phyloP scores from a whole-genome alignment of 2,329 filamentous ascomycete species.

The Decorospora gaudefroyi region DNA sequence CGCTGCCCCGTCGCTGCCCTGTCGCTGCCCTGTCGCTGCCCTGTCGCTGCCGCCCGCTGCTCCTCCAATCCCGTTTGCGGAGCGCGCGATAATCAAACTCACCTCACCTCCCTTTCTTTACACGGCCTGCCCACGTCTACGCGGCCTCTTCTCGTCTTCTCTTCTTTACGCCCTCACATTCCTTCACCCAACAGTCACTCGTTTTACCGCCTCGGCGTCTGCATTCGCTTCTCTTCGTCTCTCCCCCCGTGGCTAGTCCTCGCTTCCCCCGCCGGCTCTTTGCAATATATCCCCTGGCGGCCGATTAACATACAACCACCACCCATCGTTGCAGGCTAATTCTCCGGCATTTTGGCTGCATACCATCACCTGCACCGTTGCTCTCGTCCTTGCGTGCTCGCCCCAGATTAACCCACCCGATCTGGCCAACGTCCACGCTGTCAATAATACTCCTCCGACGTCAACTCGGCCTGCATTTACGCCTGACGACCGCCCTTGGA shows the following conservation, averaged over 20 bases:
- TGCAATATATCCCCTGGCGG: conserved; percentile 40
- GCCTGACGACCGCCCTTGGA: conserved; percentile 26
- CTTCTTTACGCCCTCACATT: conserved; percentile 5
- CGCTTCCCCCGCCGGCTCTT: conserved; percentile 34
- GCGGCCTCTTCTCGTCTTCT: conserved; percentile 18
- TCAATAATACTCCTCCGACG: conserved; percentile 25
- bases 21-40: too few species aligned
- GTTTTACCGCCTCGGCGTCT: conserved; percentile 24
- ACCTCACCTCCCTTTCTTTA: conserved; percentile 27
- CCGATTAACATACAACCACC: conserved; percentile 23
- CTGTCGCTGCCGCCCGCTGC: conserved; percentile 15
- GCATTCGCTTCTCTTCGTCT: conserved; percentile 36
- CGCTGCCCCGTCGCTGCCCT: too few species aligned
- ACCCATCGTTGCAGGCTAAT: conserved; percentile 31
- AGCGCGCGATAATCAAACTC: conserved; percentile 32
- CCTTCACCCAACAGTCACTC: conserved; percentile 26
- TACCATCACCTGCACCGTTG: conserved; percentile 31
- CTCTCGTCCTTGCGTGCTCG: conserved; percentile 39
- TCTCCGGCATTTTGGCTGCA: conserved; percentile 33
- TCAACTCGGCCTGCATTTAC: conserved; percentile 27
- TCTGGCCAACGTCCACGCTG: conserved; percentile 28
- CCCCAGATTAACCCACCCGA: conserved; percentile 37
- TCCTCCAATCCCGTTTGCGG: conserved; percentile 24
- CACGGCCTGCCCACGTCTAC: conserved; percentile 22
- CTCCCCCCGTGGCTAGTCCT: conserved; percentile 24